Base-by-base conservation (phyloP, 352 stramenopile genomes). In the Phytophthora chlamydospora region DNA sequence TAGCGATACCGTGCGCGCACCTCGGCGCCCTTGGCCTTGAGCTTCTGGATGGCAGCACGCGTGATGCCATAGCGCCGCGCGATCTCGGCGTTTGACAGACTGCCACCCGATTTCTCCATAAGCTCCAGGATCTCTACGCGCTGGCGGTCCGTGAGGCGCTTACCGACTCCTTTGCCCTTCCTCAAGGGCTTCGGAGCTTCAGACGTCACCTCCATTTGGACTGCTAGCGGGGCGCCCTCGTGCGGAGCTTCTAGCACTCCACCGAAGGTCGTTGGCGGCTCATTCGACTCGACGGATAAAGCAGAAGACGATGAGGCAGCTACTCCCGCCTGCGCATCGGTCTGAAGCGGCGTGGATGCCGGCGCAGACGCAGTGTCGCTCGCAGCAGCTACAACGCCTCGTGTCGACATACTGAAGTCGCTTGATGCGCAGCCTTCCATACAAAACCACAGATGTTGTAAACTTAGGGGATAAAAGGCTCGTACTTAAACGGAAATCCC, bases 111-210 rank as follows among this genome's bases (percentile, higher is more conserved):
- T 31, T 73, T 77, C 11, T 84, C 72, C n/a, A 81, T 62, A 34
- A 76, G 45, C 24, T 83, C 68, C 14, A 83, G 50, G 47, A 83
- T 85, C 29, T 80, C 76, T 21, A 85, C 64, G 7, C 76, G 73
- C 43, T 85, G 64, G 43, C 67, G 57, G 53, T 83, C 76, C 3
- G 74, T 85, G 11, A 85, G 59, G 1, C 76, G 64, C 47, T 71
- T 80, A 5, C 73, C 74, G 35, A 64, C 52, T 3, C 70, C 73
- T 53, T 75, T 73, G 33, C 60, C 49, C 24, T 71, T 77, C 46
- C 50, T 75, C 7, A 35, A n/a, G 8, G 44, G 29, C 21, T 58
- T 62, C 9, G 21, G 11, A 43, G 44, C 33, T 27, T 58, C 39
- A 1, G 46, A 45, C 24, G 53, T 6, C 11, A 45, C 27, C 8